A percentile compares a stretch with the other conserved stretches of the same genome.
These are phyloP conservation scores for Corymbia calophylla DNA, from an alignment of 441 rosid genomes.

Conservation along the genomic window DNA sequence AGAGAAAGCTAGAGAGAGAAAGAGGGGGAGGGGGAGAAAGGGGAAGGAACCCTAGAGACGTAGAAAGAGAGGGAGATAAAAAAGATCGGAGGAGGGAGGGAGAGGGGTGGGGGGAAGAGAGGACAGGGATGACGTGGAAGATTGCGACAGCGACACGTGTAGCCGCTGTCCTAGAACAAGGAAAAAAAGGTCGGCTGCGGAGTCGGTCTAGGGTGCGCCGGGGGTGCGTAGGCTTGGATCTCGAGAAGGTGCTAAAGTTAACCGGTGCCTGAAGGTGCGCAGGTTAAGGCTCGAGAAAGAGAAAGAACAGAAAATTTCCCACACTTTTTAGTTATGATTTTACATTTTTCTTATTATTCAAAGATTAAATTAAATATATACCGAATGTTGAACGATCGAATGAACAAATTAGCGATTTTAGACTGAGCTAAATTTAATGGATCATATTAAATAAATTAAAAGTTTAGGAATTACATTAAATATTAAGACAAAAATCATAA, in stretches of 20 bases:
- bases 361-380: no score
- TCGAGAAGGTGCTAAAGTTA: not conserved
- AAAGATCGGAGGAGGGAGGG: not conserved
- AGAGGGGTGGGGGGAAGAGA: not conserved
- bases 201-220: constrained; percentile 30
- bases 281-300: constrained; percentile 10
- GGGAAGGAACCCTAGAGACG: constrained; percentile 16
- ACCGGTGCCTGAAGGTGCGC: constrained; percentile 6
- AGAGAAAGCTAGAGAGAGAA: not conserved
- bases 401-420: no score
- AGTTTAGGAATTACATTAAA: rapidly evolving
- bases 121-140: constrained; percentile 45
- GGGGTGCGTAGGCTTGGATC: constrained; percentile 6
- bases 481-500: no score
- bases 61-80: not conserved
- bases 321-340: not conserved
- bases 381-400: rapidly evolving
- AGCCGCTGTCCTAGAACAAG: not conserved
- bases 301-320: not conserved
- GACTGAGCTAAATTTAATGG: no score
- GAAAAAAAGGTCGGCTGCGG: not conserved
- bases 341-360: not conserved
- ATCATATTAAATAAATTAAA: no score
- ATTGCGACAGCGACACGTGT: constrained; percentile 30
- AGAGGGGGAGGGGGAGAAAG: not conserved